A percentile compares a stretch with the other conserved stretches of the same genome.
Evolutionary conservation across 2,329 filamentous ascomycete species (phyloP).

Genomic region (Phoma sp.): DNA sequence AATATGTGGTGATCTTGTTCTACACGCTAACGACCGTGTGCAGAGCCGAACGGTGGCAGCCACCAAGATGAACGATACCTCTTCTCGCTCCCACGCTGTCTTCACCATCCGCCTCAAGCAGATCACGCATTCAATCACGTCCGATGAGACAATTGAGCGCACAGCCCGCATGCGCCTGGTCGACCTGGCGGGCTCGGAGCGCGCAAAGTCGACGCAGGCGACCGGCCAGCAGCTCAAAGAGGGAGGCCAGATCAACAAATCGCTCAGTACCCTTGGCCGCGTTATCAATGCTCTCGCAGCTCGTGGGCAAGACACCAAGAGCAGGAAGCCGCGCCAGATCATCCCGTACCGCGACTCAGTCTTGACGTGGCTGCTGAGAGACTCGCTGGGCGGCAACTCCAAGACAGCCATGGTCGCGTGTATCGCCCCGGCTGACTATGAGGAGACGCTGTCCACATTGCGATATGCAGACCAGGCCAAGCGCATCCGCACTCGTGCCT

Average conservation of each 20-base stretch:
- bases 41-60: conserved; percentile 83
- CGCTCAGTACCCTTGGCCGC: conserved; percentile 89
- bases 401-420: conserved; percentile 99
- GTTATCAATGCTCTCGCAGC: conserved; percentile 91
- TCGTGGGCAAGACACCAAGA: conserved; percentile 57
- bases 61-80: conserved; percentile 99
- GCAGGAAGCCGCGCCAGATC: conserved; percentile 62
- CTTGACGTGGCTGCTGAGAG: conserved; percentile 86
- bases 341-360: conserved; percentile 94
- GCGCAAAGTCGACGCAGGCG: conserved; percentile 93
- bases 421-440: conserved; percentile 93
- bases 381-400: conserved; percentile 92
- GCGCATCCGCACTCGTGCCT: conserved; percentile 89
- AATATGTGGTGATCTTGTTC: too few species aligned
- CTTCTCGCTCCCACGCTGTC: conserved; percentile 92
- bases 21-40: conserved; percentile 9
- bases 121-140: conserved; percentile 95
- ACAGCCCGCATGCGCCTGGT: conserved; percentile 93
- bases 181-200: conserved; percentile 91
- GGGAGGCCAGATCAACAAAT: conserved; percentile 99
- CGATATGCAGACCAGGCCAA: conserved; percentile 98
- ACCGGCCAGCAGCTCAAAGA: conserved; percentile 89
- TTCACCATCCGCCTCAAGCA: conserved; percentile 98
- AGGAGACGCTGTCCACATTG: conserved; percentile 93
- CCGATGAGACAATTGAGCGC: conserved; percentile 96